phyloP scores from a whole-genome alignment of 768 basidiomycete species.

The Lactarius sanguifluus region DNA sequence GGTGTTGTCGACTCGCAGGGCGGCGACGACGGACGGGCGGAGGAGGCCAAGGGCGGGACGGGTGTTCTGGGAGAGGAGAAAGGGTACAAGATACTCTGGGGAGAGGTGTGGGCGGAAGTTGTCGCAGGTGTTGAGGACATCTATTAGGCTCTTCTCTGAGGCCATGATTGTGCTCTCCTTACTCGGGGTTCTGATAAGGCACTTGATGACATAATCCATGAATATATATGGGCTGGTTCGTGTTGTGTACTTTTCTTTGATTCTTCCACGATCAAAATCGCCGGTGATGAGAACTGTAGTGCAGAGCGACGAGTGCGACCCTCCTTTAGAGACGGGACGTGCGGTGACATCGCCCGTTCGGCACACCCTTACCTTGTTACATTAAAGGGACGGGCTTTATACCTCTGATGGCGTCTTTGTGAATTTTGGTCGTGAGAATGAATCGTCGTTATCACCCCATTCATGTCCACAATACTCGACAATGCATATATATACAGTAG shows the following conservation, averaged over 20 bases:
- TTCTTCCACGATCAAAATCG: conserved; percentile 52
- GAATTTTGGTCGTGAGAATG: conserved; percentile 17
- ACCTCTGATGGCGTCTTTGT: conserved; percentile 30
- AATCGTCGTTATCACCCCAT: background rate
- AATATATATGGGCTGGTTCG: background rate
- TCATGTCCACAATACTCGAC: background rate
- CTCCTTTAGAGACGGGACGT: conserved; percentile 27
- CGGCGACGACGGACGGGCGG: conserved; percentile 53
- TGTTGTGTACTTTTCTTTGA: conserved; percentile 28
- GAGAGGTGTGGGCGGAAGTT: conserved; percentile 52
- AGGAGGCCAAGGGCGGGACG: conserved; percentile 62
- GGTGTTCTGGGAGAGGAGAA: conserved; percentile 51
- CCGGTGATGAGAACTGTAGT: conserved; percentile 33
- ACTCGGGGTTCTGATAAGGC: background rate
- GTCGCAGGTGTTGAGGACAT: conserved; percentile 68
- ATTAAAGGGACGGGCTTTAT: conserved; percentile 31
- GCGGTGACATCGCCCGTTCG: conserved; percentile 31
- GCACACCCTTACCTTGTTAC: conserved; percentile 32
- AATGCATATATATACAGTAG: background rate
- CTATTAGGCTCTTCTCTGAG: conserved; percentile 44
- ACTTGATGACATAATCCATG: background rate
- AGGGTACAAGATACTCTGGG: conserved; percentile 51
- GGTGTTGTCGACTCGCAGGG: conserved; percentile 53
- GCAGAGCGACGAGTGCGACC: conserved; percentile 31
- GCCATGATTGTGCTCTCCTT: background rate